phyloP scores from a whole-genome alignment of 2,329 filamentous ascomycete genomes.

The Anisogramma anomala region DNA sequence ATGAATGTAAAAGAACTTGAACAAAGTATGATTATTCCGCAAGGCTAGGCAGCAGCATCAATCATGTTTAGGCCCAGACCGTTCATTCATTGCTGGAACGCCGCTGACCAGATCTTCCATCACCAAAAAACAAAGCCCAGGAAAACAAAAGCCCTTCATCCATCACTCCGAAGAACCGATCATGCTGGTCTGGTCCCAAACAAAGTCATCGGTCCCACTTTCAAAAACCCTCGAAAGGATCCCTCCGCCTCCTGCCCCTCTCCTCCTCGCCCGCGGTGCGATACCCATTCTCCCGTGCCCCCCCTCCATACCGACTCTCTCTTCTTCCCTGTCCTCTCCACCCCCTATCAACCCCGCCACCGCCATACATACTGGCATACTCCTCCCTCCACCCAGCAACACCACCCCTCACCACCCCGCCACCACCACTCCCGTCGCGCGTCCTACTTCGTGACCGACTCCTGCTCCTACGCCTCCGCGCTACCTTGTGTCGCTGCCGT shows the following conservation, averaged over 20 bases:
- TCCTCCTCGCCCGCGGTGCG: slow-evolving; percentile 33
- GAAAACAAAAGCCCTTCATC: no score
- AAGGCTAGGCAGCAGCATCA: no score
- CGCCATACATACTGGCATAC: slow-evolving; percentile 17
- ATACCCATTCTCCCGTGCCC: slow-evolving; percentile 23
- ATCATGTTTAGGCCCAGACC: no score
- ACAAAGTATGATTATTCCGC: no score
- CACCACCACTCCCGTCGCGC: slow-evolving; percentile 21
- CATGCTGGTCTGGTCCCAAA: no score
- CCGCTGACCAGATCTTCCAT: no score
- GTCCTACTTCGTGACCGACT: slow-evolving; percentile 43
- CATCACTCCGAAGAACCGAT: no score
- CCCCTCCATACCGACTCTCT: background rate
- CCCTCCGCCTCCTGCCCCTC: slow-evolving; percentile 40
- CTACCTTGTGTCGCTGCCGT: slow-evolving; percentile 28
- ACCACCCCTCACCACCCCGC: slow-evolving; percentile 24
- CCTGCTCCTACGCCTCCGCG: slow-evolving; percentile 22
- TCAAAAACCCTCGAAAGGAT: slow-evolving; percentile 52
- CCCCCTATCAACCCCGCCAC: slow-evolving; percentile 10
- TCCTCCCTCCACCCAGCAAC: slow-evolving; percentile 18
- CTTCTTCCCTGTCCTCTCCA: slow-evolving; percentile 26
- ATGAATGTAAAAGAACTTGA: no score
- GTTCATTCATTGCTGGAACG: no score
- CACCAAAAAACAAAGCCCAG: no score
- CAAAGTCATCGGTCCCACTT: background rate